A percentile compares a stretch with the other conserved stretches of the same genome.
These are phyloP conservation scores for Picea engelmannii DNA, from an alignment of 83 land plant species.

Conservation along the genomic window DNA sequence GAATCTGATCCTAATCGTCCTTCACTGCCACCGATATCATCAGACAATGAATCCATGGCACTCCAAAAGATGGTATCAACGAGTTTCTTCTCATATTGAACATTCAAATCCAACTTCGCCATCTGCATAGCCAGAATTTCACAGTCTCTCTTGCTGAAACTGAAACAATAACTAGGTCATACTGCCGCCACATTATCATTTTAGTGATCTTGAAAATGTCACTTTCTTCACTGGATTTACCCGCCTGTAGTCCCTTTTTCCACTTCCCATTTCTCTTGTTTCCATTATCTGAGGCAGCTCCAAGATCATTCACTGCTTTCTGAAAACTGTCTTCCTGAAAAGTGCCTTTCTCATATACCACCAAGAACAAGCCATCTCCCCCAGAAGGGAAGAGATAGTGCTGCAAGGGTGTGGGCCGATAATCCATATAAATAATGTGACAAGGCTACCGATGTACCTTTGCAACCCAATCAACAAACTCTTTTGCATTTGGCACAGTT, in stretches of 20 bases:
- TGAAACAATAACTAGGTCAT: slow-evolving; percentile 97
- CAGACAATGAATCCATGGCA: slow-evolving; percentile 98
- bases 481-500: slow-evolving; percentile 91
- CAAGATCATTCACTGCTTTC: slow-evolving; percentile 91
- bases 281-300: slow-evolving; percentile 19
- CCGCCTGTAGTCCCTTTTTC: slow-evolving; percentile 53
- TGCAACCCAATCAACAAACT: slow-evolving; percentile 66
- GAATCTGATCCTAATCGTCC: too few species aligned
- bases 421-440: slow-evolving; percentile 98
- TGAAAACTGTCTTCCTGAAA: slow-evolving; percentile 28
- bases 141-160: slow-evolving; percentile 99
- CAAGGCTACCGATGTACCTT: slow-evolving; percentile 99
- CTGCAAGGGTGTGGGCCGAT: slow-evolving; percentile 96
- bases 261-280: too few species aligned
- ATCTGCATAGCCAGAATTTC: slow-evolving; percentile 98
- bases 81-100: slow-evolving; percentile 83
- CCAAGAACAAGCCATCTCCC: too few species aligned
- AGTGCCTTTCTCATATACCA: too few species aligned
- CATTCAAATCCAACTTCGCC: slow-evolving; percentile 90
- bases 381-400: slow-evolving; percentile 66
- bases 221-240: slow-evolving; percentile 48
- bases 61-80: slow-evolving; percentile 91
- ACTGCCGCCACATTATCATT: slow-evolving; percentile 73
- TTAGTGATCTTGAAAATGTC: too few species aligned
- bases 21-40: slow-evolving; percentile 54